These are phyloP conservation scores for Penicillium janthinellum DNA, from an alignment of 2,329 filamentous ascomycete species.

Conservation along the genomic window DNA sequence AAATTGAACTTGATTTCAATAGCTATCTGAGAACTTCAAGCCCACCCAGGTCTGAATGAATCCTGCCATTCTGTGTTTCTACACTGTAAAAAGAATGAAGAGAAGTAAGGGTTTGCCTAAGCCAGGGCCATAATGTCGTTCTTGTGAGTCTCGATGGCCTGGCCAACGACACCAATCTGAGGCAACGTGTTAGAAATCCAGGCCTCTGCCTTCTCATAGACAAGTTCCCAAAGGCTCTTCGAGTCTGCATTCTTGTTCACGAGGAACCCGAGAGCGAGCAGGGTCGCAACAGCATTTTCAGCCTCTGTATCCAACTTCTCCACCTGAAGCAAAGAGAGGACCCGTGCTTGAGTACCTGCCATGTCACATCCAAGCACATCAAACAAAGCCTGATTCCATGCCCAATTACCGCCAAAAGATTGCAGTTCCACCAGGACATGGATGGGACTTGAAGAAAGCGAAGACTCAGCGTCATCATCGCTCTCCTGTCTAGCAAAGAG, in stretches of 20 bases:
- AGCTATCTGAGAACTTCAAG: not conserved
- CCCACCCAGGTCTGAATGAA: too few relatives aligned
- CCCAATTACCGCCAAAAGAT: conserved; percentile 59
- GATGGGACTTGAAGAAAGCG: conserved; percentile 25
- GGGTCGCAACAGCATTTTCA: conserved; percentile 13
- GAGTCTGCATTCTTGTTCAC: not conserved
- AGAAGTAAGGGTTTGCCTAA: not conserved
- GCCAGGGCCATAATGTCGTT: not conserved
- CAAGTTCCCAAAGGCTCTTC: conserved; percentile 20
- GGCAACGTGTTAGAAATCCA: conserved; percentile 12
- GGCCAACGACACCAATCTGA: not conserved
- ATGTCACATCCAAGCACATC: conserved; percentile 17
- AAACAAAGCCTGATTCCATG: conserved; percentile 32
- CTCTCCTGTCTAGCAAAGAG: not conserved
- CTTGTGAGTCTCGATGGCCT: not conserved
- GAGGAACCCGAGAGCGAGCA: conserved; percentile 18
- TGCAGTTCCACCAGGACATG: conserved; percentile 57
- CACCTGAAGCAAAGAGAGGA: not conserved
- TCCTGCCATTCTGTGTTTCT: not conserved
- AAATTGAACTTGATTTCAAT: not conserved
- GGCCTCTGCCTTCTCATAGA: conserved; percentile 17
- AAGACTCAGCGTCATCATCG: not conserved
- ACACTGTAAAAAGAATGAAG: not conserved
- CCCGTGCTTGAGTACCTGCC: not conserved
- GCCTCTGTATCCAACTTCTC: not conserved